Evolutionary conservation across 768 basidiomycete species (phyloP).

Genomic region (Gloeopeniophorella convolvens): DNA sequence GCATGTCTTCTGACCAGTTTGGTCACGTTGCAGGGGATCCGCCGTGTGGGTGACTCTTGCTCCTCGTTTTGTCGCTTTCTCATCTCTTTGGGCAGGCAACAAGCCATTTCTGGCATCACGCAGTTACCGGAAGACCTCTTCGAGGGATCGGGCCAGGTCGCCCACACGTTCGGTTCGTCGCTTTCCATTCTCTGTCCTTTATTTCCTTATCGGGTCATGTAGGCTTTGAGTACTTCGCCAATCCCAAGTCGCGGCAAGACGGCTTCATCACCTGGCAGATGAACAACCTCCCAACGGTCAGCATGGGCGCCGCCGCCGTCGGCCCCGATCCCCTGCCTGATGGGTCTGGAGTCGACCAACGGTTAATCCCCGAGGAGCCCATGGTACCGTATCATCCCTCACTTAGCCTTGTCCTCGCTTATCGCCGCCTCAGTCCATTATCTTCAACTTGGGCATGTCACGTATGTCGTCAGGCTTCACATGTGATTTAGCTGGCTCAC

Average conservation of each 20-base stretch:
- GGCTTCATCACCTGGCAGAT: constrained; percentile 77
- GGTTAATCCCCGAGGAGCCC: constrained; percentile 54
- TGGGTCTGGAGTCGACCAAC: constrained; percentile 49
- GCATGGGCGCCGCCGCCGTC: constrained; percentile 50
- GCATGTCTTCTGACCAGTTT: constrained; percentile 4
- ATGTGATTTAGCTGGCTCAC: not conserved
- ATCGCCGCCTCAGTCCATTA: constrained; percentile 33
- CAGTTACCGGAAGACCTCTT: constrained; percentile 48
- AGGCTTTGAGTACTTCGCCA: constrained; percentile 74
- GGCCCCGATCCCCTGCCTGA: constrained; percentile 36
- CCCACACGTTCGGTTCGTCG: constrained; percentile 40
- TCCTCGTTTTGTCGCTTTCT: not conserved
- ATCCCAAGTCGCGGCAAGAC: constrained; percentile 44
- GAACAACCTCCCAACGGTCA: constrained; percentile 44
- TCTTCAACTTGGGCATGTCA: constrained; percentile 60
- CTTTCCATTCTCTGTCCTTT: not conserved
- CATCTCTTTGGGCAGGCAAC: constrained; percentile 30
- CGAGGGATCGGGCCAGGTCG: constrained; percentile 48
- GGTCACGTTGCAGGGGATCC: constrained; percentile 35
- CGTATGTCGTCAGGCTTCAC: constrained; percentile 26
- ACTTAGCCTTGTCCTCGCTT: not conserved
- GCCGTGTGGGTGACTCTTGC: constrained; percentile 33
- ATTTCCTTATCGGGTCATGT: not conserved
- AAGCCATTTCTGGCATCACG: constrained; percentile 43
- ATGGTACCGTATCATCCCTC: constrained; percentile 25